These are phyloP conservation scores for Hydnomerulius pinastri DNA, from an alignment of 768 basidiomycete genomes.

Conservation along the genomic window DNA sequence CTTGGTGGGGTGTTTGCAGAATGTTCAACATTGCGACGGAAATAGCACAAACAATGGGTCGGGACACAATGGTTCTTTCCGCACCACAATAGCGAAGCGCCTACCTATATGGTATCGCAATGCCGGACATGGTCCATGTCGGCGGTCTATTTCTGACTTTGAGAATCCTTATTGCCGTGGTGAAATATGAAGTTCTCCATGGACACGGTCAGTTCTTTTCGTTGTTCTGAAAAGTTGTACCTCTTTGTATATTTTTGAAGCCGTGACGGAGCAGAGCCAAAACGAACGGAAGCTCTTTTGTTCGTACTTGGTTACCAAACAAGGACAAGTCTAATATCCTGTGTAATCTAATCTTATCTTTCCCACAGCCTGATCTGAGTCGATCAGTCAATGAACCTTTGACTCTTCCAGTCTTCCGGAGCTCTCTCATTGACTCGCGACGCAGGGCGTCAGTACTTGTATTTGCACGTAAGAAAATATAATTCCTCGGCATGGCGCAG, in stretches of 20 bases:
- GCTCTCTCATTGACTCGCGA: too few species aligned
- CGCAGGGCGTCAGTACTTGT: not conserved
- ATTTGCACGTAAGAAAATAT: not conserved
- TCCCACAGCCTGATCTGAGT: too few species aligned
- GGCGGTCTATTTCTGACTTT: not conserved
- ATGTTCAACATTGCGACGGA: not conserved
- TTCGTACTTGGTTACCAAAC: not conserved
- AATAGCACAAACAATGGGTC: slow-evolving; percentile 18
- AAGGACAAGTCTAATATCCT: not conserved
- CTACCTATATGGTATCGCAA: not conserved
- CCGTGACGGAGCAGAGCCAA: not conserved
- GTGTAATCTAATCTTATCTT: not conserved
- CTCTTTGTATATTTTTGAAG: too few species aligned
- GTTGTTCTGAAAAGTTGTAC: too few species aligned
- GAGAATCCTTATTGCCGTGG: not conserved
- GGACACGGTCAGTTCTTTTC: slow-evolving; percentile 1
- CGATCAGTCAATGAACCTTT: too few species aligned
- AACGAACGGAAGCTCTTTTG: not conserved
- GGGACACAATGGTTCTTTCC: slow-evolving; percentile 8
- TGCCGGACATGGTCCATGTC: not conserved
- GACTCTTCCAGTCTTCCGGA: too few species aligned
- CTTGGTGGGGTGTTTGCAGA: not conserved
- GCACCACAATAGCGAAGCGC: slow-evolving; percentile 12
- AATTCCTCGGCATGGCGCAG: slow-evolving; percentile 11
- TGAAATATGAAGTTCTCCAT: not conserved